Evolutionary conservation across 140 eudicot genomes (phyloP), one percentile per base, ranked within the genome.

Genomic region (Stevia rebaudiana): DNA sequence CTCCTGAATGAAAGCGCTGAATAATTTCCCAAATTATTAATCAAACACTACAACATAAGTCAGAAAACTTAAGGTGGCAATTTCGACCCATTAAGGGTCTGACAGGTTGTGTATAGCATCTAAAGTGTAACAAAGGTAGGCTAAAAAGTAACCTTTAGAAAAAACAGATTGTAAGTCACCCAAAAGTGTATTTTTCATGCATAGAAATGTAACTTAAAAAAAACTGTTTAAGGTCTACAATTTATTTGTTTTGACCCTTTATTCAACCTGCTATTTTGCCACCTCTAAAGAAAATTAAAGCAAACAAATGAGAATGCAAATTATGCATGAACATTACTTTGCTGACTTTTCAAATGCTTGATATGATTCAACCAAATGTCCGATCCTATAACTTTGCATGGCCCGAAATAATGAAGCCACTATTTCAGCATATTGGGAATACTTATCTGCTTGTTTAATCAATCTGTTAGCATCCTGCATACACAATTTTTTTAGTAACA

Each of bases 1-100:
- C 62, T 92, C 99, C 88, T 88, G 99, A 68, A 85, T 77, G 67
- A 92, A 88, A 57, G 95, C 92, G 78, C 99, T 92, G 79, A 37
- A 83, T 40, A 58, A 21, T 65, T 51, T 68, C 46, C 78, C 67
- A 23, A 50, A 70, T 83, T 76, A 74, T 57, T 65, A 48, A 49
- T 39, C 12, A 17, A 44, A 19, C 67, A 41, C 6, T 15, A 28
- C 43, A 53, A 18, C 8, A 7, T 11, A 13, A 65, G 2, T 23
- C 15, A 11, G 13, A 65, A 61, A 40, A 11, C 24, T 18, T 44
- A 61, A 60, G 59, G 60, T 49, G 48, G 23, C 65, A 36, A 49
- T 11, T 18, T 65, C 1, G 31, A 6, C 43, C 55, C 44, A 18
- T 33, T 65, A 49, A 12, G 49, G 48, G 17, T 64, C 21, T 13